Evolutionary conservation across 768 basidiomycete species (phyloP).

Genomic region (Gymnopilus junonius): DNA sequence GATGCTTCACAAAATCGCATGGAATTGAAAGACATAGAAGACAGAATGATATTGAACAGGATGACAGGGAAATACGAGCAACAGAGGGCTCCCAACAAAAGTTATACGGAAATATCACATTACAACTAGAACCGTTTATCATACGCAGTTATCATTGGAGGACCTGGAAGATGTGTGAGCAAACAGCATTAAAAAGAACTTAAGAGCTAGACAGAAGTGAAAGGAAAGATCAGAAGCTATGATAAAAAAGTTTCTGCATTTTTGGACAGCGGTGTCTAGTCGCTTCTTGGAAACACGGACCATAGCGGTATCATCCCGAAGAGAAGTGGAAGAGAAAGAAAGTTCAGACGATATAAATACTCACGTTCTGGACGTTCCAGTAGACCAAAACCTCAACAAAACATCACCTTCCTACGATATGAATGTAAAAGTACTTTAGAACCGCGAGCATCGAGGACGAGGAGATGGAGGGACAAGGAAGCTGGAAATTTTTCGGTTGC

Average conservation of each 20-base stretch:
- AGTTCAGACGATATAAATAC: constrained; percentile 5
- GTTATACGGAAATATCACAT: too few relatives aligned
- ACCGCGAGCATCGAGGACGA: not conserved
- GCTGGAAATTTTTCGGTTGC: not conserved
- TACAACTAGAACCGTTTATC: too few relatives aligned
- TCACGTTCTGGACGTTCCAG: constrained; percentile 14
- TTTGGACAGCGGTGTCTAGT: constrained; percentile 86
- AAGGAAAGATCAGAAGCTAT: constrained; percentile 65
- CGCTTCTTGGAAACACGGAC: constrained; percentile 98
- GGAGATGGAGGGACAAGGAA: not conserved
- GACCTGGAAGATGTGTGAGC: not conserved
- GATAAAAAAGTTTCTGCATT: constrained; percentile 74
- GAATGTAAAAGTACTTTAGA: not conserved
- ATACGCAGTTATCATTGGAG: not conserved
- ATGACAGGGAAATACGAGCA: too few relatives aligned
- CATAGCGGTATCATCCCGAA: constrained; percentile 82
- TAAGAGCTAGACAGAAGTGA: not conserved
- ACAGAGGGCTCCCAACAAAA: too few relatives aligned
- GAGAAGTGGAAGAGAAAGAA: constrained; percentile 19
- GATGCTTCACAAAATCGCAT: too few relatives aligned
- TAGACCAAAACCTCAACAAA: not conserved
- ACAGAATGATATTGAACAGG: too few relatives aligned
- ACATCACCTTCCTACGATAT: not conserved
- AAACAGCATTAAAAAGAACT: not conserved
- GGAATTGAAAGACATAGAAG: too few relatives aligned